Evolutionary conservation across 2,329 filamentous ascomycete species (phyloP).

Genomic region (Penicillium glabrum): DNA sequence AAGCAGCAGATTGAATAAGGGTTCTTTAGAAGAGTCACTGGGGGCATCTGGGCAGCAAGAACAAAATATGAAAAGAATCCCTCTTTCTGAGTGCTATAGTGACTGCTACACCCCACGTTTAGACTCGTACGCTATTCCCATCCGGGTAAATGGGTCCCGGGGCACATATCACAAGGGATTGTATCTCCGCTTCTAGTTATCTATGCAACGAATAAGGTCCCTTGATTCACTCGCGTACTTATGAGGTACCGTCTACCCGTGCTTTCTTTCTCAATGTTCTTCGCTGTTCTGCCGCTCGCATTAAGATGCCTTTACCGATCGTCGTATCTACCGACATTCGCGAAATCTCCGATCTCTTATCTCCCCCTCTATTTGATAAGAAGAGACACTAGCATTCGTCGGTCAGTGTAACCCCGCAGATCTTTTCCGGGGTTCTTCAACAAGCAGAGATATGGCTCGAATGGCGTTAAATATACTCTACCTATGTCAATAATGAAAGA

Average conservation of each 20-base stretch:
- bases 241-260: background rate
- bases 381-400: no score
- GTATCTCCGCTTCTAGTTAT: background rate
- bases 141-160: background rate
- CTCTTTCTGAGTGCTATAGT: background rate
- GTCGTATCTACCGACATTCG: background rate
- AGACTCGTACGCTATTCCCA: background rate
- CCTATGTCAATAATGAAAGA: no score
- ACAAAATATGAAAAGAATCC: background rate
- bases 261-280: background rate
- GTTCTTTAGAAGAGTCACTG: background rate
- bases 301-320: background rate
- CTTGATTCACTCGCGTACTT: background rate
- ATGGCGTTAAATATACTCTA: no score
- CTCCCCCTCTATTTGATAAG: background rate
- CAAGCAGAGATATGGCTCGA: no score
- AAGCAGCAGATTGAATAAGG: background rate
- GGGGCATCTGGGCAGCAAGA: background rate
- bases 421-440: no score
- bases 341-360: background rate
- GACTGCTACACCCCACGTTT: background rate
- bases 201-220: background rate
- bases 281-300: background rate
- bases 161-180: background rate
- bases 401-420: no score